Base-by-base conservation (phyloP, 805 yeast species). In the Wickerhamiella sergipiensis region DNA sequence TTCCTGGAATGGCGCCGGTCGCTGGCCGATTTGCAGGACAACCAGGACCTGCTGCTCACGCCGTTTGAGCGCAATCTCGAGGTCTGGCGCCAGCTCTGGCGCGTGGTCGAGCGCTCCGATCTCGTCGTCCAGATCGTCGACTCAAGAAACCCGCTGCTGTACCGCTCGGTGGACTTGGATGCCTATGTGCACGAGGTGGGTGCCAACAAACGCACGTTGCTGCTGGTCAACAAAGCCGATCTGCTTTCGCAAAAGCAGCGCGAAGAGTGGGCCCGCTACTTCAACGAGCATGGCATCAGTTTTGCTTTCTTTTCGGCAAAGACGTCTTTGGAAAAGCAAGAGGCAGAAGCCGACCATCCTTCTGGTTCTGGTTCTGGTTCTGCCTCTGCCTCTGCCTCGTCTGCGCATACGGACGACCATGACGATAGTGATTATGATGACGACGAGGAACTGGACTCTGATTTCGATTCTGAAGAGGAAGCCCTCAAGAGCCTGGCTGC, bases 61-160 rank as follows among this genome's bases (percentile, higher is more conserved):
- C 98, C 98, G 4, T 92, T 90, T 64, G 98, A 92, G 71, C 80
- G 98, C 71, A 92, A 92, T 65, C 73, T 92, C 56, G 96, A 90
- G 73, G 97, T 92, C 52, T 92, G 98, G 98, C 81, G 92, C 64
- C 98, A 92, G 69, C 72, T 92, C 57, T 92, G 98, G 98, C 78
- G 98, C 69, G 98, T 92, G 44, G 85, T 88, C 22, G 98, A 92
- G 67, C 79, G 97, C 63, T 85, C 92, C 22, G 96, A 90, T 66
- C 73, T 92, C 60, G 79, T 92, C 40, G 97, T 92, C 6, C 98
- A 92, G 66, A 92, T 92, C 71, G 97, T 92, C 26, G 98, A 92
- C 70, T 97, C 97, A 12, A 77, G 98, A 68, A 88, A 86, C 64
- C 98, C 98, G 5, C 69, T 89, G 52, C 72, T 87, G 53, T 92